A percentile compares a stretch with the other conserved stretches of the same genome.
These are phyloP conservation scores for Fusarium buxicola DNA, from an alignment of 2,329 filamentous ascomycete genomes.

Conservation along the genomic window DNA sequence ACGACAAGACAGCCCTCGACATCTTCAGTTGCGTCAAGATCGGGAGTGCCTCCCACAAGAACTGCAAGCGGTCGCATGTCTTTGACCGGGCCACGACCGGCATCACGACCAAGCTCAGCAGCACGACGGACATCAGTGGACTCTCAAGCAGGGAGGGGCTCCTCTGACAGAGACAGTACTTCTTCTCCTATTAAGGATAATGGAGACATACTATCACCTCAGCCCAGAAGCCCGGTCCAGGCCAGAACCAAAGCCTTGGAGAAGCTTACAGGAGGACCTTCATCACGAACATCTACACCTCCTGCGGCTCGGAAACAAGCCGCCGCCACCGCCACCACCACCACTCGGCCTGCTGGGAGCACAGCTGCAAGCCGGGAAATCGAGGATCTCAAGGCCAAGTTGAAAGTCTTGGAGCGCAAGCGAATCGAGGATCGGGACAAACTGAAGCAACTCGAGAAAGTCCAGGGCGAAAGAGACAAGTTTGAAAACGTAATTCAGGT, in stretches of 20 bases:
- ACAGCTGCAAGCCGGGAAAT: constrained; percentile 73
- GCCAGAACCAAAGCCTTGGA: constrained; percentile 65
- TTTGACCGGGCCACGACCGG: constrained; percentile 49
- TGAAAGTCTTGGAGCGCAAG: constrained; percentile 89
- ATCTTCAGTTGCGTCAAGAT: constrained; percentile 54
- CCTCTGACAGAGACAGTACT: constrained; percentile 52
- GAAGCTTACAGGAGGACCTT: constrained; percentile 58
- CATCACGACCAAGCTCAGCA: constrained; percentile 53
- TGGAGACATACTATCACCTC: constrained; percentile 61
- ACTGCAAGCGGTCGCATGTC: constrained; percentile 57
- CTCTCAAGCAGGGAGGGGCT: constrained; percentile 58
- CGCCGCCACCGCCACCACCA: constrained; percentile 46
- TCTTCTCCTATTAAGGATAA: constrained; percentile 62
- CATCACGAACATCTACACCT: constrained; percentile 48
- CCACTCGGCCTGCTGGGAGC: constrained; percentile 54
- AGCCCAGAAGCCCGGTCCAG: constrained; percentile 62
- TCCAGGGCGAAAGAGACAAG: constrained; percentile 80
- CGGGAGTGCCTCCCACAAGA: constrained; percentile 50
- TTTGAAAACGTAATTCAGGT: constrained; percentile 90
- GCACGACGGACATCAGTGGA: constrained; percentile 60
- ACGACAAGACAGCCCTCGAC: constrained; percentile 58
- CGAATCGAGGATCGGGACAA: constrained; percentile 86
- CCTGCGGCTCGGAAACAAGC: constrained; percentile 48
- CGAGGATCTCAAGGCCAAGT: constrained; percentile 88
- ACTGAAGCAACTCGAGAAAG: constrained; percentile 79